Conservation (phyloP, 805 yeast species). For the Starmera quercuum region DNA sequence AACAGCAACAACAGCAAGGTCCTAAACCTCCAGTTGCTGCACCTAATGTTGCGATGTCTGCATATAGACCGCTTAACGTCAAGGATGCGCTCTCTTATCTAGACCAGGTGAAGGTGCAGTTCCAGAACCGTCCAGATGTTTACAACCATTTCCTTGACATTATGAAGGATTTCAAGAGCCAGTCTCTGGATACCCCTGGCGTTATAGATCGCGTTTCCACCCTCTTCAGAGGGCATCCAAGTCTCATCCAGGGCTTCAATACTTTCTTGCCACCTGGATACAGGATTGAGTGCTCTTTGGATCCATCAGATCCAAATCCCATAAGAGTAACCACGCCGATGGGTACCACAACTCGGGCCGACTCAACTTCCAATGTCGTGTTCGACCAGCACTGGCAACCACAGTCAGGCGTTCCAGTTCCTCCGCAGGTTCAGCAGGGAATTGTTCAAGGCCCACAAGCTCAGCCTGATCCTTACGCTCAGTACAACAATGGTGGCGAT, state of each 20-base stretch:
- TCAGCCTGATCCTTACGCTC: slow-evolving; percentile 12
- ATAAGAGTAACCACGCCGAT: slow-evolving; percentile 93
- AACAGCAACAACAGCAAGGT: slow-evolving; percentile 17
- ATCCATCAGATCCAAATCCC: slow-evolving; percentile 86
- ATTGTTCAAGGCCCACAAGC: slow-evolving; percentile 24
- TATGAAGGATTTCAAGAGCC: slow-evolving; percentile 98
- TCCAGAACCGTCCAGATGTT: slow-evolving; percentile 87
- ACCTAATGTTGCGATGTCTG: slow-evolving; percentile 8
- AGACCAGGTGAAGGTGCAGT: slow-evolving; percentile 92
- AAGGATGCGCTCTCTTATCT: slow-evolving; percentile 92
- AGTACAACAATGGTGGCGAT: slow-evolving; percentile 6
- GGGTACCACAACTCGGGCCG: slow-evolving; percentile 76
- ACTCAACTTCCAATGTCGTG: slow-evolving; percentile 25
- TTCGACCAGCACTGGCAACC: slow-evolving; percentile 6
- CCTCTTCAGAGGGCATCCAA: slow-evolving; percentile 87
- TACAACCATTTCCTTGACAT: slow-evolving; percentile 94
- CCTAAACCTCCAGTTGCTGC: slow-evolving; percentile 11
- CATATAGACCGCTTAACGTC: slow-evolving; percentile 81
- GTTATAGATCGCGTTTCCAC: slow-evolving; percentile 93
- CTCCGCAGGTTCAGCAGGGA: slow-evolving; percentile 10
- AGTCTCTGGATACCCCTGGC: slow-evolving; percentile 95
- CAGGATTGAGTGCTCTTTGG: slow-evolving; percentile 81
- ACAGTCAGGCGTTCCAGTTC: slow-evolving; percentile 6
- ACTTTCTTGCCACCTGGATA: slow-evolving; percentile 97
- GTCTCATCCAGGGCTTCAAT: slow-evolving; percentile 92